Evolutionary conservation across 164 flowering plant species (phyloP).

Genomic region (Umbellularia californica): DNA sequence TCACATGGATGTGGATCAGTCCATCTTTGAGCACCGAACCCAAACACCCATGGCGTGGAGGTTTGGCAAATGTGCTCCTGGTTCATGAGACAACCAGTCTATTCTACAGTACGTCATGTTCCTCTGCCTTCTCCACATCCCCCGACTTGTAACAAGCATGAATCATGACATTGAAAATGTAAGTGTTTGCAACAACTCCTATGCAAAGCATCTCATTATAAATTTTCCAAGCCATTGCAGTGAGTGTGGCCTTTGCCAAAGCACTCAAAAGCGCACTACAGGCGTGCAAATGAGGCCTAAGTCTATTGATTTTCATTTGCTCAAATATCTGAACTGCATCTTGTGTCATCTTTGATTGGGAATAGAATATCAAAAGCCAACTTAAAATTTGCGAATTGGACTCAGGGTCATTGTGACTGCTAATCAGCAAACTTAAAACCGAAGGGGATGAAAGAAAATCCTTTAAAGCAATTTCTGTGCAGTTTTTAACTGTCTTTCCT

Average conservation of each 20-base stretch:
- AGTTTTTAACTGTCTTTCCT: conserved; percentile 41
- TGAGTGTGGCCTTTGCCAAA: conserved; percentile 59
- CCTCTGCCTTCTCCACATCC: conserved; percentile 56
- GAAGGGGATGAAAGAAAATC: conserved; percentile 62
- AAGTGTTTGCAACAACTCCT: conserved; percentile 69
- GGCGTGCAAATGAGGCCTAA: conserved; percentile 73
- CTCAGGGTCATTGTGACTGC: conserved; percentile 32
- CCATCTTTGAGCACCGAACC: too few species aligned
- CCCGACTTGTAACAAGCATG: conserved; percentile 81
- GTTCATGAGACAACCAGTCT: too few species aligned
- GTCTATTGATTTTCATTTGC: conserved; percentile 46
- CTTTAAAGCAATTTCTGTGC: conserved; percentile 56
- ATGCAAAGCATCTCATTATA: conserved; percentile 53
- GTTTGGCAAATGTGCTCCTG: too few species aligned
- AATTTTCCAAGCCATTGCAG: conserved; percentile 62
- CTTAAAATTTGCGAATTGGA: conserved; percentile 70
- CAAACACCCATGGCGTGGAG: too few species aligned
- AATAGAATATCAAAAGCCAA: conserved; percentile 77
- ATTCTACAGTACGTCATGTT: too few species aligned
- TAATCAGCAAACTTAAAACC: conserved; percentile 56
- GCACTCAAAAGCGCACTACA: conserved; percentile 67
- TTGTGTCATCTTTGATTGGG: conserved; percentile 50
- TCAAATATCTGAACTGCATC: conserved; percentile 82
- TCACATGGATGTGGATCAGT: too few species aligned
- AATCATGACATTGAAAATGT: conserved; percentile 76